Percentiles rank a stretch among this genome's conserved stretches.
These are phyloP conservation scores for Dendrostoma leiphaemia DNA, from an alignment of 2,329 filamentous ascomycete genomes.

Conservation along the genomic window DNA sequence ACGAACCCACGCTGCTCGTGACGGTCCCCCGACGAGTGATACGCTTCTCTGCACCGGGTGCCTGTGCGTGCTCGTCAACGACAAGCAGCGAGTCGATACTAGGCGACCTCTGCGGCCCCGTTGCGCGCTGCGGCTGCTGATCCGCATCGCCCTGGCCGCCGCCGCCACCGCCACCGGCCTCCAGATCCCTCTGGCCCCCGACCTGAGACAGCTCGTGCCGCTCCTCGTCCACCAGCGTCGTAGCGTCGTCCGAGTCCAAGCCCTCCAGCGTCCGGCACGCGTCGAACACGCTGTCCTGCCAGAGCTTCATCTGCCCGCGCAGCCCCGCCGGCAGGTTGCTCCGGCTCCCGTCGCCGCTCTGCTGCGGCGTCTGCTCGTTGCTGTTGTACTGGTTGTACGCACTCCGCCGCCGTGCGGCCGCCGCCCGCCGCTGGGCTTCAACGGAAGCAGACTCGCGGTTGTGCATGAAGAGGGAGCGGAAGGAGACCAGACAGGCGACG, in stretches of 20 bases:
- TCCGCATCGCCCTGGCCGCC: background rate
- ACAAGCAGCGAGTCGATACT: slow-evolving; percentile 5
- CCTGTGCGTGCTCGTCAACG: background rate
- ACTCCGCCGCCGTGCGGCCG: slow-evolving; percentile 1
- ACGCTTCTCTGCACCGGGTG: background rate
- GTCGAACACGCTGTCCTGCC: slow-evolving; percentile 16
- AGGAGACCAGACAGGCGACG: slow-evolving; percentile 18
- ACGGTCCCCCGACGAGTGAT: background rate
- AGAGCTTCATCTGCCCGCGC: slow-evolving; percentile 8
- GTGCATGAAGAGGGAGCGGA: slow-evolving; percentile 18
- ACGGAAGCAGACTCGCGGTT: slow-evolving; percentile 5
- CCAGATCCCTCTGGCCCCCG: no score
- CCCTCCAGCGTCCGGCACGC: slow-evolving; percentile 17
- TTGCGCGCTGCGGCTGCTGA: background rate
- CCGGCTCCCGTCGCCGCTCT: slow-evolving; percentile 7
- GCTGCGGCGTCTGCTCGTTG: background rate
- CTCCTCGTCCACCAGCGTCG: slow-evolving; percentile 11
- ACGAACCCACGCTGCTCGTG: background rate
- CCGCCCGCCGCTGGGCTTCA: slow-evolving; percentile 8
- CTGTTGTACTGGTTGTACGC: slow-evolving; percentile 6
- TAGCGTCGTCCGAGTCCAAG: slow-evolving; percentile 9
- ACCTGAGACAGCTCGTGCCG: slow-evolving; percentile 2
- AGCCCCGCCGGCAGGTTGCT: background rate
- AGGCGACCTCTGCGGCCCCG: background rate
- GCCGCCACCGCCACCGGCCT: background rate